These are phyloP conservation scores for Bolboschoenoplectus hybrid DNA, from an alignment of 202 grass and related monocot species.

Conservation along the genomic window DNA sequence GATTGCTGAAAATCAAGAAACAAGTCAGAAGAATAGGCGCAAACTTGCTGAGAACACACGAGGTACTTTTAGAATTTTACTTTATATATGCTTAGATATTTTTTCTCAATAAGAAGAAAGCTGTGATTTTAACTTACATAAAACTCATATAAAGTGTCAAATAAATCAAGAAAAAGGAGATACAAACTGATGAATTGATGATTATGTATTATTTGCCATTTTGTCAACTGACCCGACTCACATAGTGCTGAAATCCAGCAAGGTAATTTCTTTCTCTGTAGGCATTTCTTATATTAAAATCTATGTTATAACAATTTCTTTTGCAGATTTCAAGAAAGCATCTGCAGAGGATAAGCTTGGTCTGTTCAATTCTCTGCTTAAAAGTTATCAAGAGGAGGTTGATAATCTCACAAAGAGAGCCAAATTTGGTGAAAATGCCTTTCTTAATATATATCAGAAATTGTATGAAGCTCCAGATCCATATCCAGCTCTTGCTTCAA, in stretches of 20 bases:
- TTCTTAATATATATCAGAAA: constrained; percentile 99
- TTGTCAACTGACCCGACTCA: neutral
- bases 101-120: neutral
- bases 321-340: constrained; percentile 93
- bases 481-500: constrained; percentile 94
- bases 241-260: constrained; percentile 9
- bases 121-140: neutral
- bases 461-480: constrained; percentile 99
- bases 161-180: neutral
- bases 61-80: constrained; percentile 37
- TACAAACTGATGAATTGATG: neutral
- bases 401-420: constrained; percentile 99
- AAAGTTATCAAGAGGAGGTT: constrained; percentile 97
- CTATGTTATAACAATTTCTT: neutral
- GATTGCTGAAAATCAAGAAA: constrained; percentile 98
- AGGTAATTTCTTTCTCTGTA: neutral
- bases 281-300: constrained; percentile 16
- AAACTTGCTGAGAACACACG: constrained; percentile 93
- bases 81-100: constrained; percentile 10
- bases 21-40: constrained; percentile 95
- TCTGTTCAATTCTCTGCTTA: constrained; percentile 97
- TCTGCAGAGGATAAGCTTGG: constrained; percentile 82
- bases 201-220: constrained; percentile 2
- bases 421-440: constrained; percentile 99
- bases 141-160: neutral